phyloP scores from a whole-genome alignment of 352 stramenopile species.

The Blastocystis sp. region DNA sequence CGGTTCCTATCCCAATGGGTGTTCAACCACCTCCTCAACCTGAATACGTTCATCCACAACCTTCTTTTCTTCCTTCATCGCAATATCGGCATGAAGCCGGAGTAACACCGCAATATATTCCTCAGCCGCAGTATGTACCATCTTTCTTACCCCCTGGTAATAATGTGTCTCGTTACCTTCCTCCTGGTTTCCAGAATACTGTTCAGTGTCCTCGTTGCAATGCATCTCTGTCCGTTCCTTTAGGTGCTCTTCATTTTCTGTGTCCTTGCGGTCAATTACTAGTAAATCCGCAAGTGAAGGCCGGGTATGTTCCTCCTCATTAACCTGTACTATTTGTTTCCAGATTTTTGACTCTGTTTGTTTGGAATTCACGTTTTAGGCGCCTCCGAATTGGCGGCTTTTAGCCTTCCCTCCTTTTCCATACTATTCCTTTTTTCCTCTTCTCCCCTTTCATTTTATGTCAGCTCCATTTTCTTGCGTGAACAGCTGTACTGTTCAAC shows the following conservation, averaged over 20 bases:
- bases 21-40: not conserved
- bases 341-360: no score
- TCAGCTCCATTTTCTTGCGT: no score
- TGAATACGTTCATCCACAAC: conserved; percentile 1
- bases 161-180: not conserved
- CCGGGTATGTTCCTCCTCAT: no score
- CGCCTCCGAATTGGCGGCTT: no score
- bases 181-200: not conserved
- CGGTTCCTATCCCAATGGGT: no score
- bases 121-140: not conserved
- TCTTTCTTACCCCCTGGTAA: not conserved
- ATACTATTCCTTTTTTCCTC: no score
- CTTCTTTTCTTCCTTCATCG: not conserved
- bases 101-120: not conserved
- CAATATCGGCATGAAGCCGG: not conserved
- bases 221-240: not conserved
- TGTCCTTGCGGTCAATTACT: conserved; percentile 8
- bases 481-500: no score
- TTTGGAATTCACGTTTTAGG: no score
- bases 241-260: not conserved
- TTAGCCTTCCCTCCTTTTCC: no score
- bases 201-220: not conserved
- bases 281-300: not conserved
- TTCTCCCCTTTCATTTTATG: no score
- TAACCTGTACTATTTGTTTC: no score